Evolutionary conservation across 768 basidiomycete species (phyloP).

Genomic region (Leccinum arenicola): DNA sequence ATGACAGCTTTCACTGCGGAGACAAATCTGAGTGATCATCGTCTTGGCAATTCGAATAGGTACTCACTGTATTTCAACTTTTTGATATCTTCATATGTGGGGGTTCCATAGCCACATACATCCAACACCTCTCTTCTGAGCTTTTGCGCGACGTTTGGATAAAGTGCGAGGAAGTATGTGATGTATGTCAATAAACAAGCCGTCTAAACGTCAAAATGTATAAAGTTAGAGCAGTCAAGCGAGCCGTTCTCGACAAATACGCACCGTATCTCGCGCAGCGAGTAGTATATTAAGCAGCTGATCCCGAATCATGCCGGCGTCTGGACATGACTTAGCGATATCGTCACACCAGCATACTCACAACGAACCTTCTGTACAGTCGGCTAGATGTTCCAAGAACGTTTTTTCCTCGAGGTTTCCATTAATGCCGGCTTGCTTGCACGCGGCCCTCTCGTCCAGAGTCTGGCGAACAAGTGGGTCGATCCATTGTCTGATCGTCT

Average conservation of each 20-base stretch:
- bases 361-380: slow-evolving; percentile 56
- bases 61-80: slow-evolving; percentile 63
- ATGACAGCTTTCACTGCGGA: slow-evolving; percentile 67
- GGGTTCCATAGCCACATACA: slow-evolving; percentile 48
- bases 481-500: slow-evolving; percentile 42
- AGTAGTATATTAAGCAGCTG: slow-evolving; percentile 76
- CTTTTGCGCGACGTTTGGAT: slow-evolving; percentile 52
- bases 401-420: slow-evolving; percentile 50
- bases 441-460: slow-evolving; percentile 42
- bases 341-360: neutral
- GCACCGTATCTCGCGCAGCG: slow-evolving; percentile 74
- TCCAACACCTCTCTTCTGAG: slow-evolving; percentile 61
- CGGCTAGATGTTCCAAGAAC: slow-evolving; percentile 65
- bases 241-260: slow-evolving; percentile 19
- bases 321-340: slow-evolving; percentile 35
- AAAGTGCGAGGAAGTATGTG: slow-evolving; percentile 65
- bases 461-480: slow-evolving; percentile 61
- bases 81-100: slow-evolving; percentile 56
- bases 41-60: neutral
- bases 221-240: neutral
- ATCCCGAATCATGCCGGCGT: slow-evolving; percentile 65
- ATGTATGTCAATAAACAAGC: slow-evolving; percentile 66
- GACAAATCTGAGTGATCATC: slow-evolving; percentile 3
- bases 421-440: slow-evolving; percentile 37
- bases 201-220: slow-evolving; percentile 41